These are phyloP conservation scores for Aspergillus udagawae DNA, from an alignment of 2,329 filamentous ascomycete genomes.

Conservation along the genomic window DNA sequence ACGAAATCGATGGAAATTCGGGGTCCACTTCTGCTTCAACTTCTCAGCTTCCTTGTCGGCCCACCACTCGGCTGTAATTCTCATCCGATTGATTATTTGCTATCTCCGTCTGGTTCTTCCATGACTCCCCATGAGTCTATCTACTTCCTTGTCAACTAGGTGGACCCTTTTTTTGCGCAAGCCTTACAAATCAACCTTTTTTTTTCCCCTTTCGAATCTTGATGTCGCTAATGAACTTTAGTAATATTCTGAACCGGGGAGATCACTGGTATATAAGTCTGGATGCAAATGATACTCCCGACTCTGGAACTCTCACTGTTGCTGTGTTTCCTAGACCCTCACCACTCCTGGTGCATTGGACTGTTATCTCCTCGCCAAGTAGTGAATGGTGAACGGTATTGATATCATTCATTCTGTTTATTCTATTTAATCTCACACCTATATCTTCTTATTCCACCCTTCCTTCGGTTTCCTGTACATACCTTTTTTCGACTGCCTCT, in stretches of 20 bases:
- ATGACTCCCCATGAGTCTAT: not conserved
- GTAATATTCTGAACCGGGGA: constrained; percentile 1
- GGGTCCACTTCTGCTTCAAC: not conserved
- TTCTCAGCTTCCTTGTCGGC: not conserved
- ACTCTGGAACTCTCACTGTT: not conserved
- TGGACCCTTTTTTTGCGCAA: not conserved
- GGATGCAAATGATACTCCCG: constrained; percentile 8
- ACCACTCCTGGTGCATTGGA: constrained; percentile 1
- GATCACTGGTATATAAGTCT: constrained; percentile 6
- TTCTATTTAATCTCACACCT: not conserved
- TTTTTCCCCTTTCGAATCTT: not conserved
- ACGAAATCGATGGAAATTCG: not conserved
- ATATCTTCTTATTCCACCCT: not conserved
- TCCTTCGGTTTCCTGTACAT: not conserved
- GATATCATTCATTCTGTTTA: not conserved
- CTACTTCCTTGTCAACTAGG: not conserved
- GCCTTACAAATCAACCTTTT: constrained; percentile 12
- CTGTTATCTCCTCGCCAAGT: not conserved
- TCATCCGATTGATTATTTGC: not conserved
- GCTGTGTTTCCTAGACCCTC: constrained; percentile 3
- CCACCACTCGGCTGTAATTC: not conserved
- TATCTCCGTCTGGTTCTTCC: not conserved
- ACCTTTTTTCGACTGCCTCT: not conserved
- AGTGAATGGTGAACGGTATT: not conserved
- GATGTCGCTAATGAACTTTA: constrained; percentile 8